Evolutionary conservation across 345 rosid genomes (phyloP).

Genomic region (Rhodomyrtus tomentosa): DNA sequence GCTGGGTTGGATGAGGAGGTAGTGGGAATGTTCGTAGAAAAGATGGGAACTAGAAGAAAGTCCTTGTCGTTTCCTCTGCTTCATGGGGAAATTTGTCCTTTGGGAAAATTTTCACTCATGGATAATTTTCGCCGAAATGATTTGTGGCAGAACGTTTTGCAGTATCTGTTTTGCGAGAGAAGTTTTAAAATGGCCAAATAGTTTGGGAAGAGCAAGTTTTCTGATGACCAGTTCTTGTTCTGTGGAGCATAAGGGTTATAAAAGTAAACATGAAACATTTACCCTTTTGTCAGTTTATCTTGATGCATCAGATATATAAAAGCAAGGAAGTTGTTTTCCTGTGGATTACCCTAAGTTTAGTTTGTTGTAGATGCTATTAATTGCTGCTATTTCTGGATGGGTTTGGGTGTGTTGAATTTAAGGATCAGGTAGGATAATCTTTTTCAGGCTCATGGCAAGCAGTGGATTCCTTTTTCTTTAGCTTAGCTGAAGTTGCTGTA

Average conservation of each 20-base stretch:
- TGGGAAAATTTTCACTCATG: too few species aligned
- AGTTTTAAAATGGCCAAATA: not conserved
- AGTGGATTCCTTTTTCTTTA: not conserved
- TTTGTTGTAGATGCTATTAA: not conserved
- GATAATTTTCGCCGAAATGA: too few species aligned
- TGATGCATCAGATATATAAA: not conserved
- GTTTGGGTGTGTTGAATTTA: not conserved
- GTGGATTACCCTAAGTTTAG: not conserved
- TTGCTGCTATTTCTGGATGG: not conserved
- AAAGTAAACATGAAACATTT: not conserved
- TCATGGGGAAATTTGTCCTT: too few species aligned
- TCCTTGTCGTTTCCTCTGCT: not conserved
- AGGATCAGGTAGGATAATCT: not conserved
- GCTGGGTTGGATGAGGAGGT: not conserved
- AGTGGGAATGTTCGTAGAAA: not conserved
- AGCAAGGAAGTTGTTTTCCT: not conserved
- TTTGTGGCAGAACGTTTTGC: not conserved
- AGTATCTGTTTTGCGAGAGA: not conserved
- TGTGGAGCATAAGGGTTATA: not conserved
- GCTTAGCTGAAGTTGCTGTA: not conserved
- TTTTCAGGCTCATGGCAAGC: not conserved
- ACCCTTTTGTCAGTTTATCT: not conserved
- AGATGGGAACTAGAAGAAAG: not conserved
- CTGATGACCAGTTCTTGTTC: not conserved
- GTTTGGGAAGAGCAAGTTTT: not conserved